phyloP scores from a whole-genome alignment of 352 stramenopile species.

The Pythium phragmiticola region DNA sequence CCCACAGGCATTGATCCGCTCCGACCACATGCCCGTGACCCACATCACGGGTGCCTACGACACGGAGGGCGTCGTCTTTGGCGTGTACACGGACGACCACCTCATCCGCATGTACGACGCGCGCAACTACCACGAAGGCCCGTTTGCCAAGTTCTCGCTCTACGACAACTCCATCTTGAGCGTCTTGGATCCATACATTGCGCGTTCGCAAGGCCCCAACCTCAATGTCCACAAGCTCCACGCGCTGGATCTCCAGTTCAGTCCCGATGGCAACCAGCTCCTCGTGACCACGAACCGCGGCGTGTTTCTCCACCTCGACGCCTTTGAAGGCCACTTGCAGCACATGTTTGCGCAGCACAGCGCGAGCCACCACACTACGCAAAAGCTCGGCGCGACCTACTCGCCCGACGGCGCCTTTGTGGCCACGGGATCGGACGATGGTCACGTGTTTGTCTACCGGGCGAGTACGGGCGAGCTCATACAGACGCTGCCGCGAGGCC shows the following conservation, averaged over 20 bases:
- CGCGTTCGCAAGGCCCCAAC: constrained; percentile 44
- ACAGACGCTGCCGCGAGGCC: constrained; percentile 50
- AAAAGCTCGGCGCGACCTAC: constrained; percentile 65
- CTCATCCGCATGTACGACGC: constrained; percentile 89
- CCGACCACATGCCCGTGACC: constrained; percentile 57
- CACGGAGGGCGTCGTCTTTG: constrained; percentile 83
- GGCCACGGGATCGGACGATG: constrained; percentile 68
- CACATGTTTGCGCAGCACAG: constrained; percentile 69
- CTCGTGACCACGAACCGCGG: constrained; percentile 81
- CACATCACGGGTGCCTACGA: constrained; percentile 79
- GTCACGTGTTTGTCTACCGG: constrained; percentile 71
- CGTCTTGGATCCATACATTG: constrained; percentile 64
- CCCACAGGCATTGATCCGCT: constrained; percentile 56
- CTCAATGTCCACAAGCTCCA: constrained; percentile 65
- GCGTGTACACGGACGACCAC: constrained; percentile 81
- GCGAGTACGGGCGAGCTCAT: constrained; percentile 56
- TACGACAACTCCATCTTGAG: constrained; percentile 70
- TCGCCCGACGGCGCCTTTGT: constrained; percentile 78
- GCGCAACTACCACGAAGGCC: constrained; percentile 84
- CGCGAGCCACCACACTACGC: constrained; percentile 29
- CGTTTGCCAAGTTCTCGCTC: constrained; percentile 87
- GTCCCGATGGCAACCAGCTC: constrained; percentile 80
- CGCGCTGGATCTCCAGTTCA: constrained; percentile 80
- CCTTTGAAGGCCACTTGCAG: constrained; percentile 79
- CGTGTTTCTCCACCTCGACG: constrained; percentile 80